Percentiles rank a stretch among this genome's conserved stretches.
phyloP scores from a whole-genome alignment of 805 yeast species.

The Candida pini region DNA sequence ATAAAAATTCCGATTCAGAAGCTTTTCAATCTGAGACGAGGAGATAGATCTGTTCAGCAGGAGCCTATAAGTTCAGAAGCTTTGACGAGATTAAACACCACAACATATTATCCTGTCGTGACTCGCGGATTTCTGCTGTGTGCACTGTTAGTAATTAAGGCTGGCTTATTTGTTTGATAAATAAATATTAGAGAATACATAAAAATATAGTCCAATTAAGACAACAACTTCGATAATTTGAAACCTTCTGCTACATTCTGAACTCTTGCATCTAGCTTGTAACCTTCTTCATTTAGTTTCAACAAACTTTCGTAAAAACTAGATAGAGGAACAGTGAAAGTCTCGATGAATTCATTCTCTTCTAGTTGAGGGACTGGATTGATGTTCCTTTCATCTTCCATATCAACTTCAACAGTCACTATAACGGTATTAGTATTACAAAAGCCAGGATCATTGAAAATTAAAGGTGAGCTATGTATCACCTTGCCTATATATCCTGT shows the following conservation, averaged over 20 bases:
- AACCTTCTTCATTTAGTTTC: conserved; percentile 57
- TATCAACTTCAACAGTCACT: conserved; percentile 74
- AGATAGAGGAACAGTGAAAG: conserved; percentile 65
- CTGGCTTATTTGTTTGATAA: no score
- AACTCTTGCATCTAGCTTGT: conserved; percentile 78
- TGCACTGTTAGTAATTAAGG: no score
- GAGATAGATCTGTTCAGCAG: no score
- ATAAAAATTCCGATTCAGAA: no score
- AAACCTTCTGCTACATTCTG: conserved; percentile 84
- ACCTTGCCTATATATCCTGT: conserved; percentile 84
- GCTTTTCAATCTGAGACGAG: no score
- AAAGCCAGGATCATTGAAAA: conserved; percentile 59
- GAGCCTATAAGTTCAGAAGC: no score
- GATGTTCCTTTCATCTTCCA: conserved; percentile 55
- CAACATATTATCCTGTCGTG: no score
- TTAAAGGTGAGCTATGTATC: conserved; percentile 17
- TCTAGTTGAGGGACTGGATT: conserved; percentile 74
- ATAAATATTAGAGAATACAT: not conserved
- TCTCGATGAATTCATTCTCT: conserved; percentile 88
- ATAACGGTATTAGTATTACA: conserved; percentile 83
- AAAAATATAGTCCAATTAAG: not conserved
- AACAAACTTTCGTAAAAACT: conserved; percentile 50
- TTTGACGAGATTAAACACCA: no score
- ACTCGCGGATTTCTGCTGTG: no score
- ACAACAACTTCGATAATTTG: conserved; percentile 36